Percentiles rank a stretch among this genome's conserved stretches.
Conservation (phyloP, 768 basidiomycete genomes). For the Mycena filopes region DNA sequence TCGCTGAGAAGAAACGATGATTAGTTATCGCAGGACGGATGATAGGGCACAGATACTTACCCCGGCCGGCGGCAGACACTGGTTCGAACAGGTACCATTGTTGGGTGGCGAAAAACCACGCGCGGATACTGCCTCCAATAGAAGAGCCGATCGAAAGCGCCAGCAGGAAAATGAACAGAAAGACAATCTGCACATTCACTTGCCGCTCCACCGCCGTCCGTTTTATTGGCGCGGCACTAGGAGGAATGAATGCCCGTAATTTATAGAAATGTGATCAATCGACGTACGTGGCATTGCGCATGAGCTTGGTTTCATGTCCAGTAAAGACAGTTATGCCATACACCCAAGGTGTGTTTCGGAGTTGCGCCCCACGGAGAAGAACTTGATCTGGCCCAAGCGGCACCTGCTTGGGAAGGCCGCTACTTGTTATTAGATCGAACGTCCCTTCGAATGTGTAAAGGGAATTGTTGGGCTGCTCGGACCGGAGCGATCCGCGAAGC, state of each 20-base stretch:
- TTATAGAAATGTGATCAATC: background rate
- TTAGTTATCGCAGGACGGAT: constrained; percentile 5
- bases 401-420: constrained; percentile 78
- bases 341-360: constrained; percentile 96
- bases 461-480: constrained; percentile 97
- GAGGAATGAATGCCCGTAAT: background rate
- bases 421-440: constrained; percentile 67
- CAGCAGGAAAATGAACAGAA: constrained; percentile 89
- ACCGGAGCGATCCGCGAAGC: constrained; percentile 86
- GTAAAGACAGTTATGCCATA: constrained; percentile 95
- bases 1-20: constrained; percentile 55
- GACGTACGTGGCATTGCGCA: constrained; percentile 96
- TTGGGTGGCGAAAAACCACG: constrained; percentile 87
- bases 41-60: constrained; percentile 49
- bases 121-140: constrained; percentile 89
- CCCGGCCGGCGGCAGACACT: constrained; percentile 68
- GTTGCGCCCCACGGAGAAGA: constrained; percentile 91
- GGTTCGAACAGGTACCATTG: constrained; percentile 92
- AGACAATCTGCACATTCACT: constrained; percentile 96
- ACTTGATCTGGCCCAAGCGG: constrained; percentile 96
- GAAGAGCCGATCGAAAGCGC: constrained; percentile 91
- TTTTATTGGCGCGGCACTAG: constrained; percentile 95
- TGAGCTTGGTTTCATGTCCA: constrained; percentile 97
- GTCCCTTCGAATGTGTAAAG: constrained; percentile 95
- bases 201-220: constrained; percentile 95